Base-by-base conservation (phyloP, 208 protist species). In the Endotrypanum monterogeii region DNA sequence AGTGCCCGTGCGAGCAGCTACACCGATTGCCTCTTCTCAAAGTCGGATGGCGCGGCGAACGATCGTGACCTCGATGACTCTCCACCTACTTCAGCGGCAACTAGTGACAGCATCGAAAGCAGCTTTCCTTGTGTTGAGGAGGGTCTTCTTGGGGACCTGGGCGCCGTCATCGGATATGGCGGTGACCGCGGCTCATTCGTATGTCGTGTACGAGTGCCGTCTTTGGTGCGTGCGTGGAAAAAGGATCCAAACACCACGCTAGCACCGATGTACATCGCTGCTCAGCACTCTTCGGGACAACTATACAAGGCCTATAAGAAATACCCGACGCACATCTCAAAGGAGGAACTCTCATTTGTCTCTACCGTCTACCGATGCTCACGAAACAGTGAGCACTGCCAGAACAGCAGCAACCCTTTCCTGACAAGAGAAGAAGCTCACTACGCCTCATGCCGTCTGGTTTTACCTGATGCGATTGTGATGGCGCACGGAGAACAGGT, bases 111-210 rank as follows among this genome's bases (percentile, higher is more conserved):
- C 20, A 67, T 30, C 51, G 69, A 70, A 30, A 50, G 62, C 11
- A 23, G 25, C 3, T 48, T 83, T 25, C 73, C 68, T 35, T 71
- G 52, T 20, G 0, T 73, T 12, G 57, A 63, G 55, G 75, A 78
- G 48, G 73, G 65, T n/a, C n/a, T 48, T 3, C 73, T 86, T 7
- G 80, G 74, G 2, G 60, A 78, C 28, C 55, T 73, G n/a, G 58
- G 62, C 23, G 73, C 79, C 7, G 70, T 84, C 1, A 86, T 96
- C 56, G 89, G 92, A 28, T 83, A 84, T 44, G 92, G 92, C 12
- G 92, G 92, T 8, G 82, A 94, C 57, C 87, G 85, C 44, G 92
- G 92, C 12, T 86, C 89, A 2, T 75, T 84, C 44, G 92, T 96
- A 30, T 96, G 89, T 80, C 79, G 79, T 14, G 69, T 94, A 32